Conservation (phyloP, 768 basidiomycete species). For the Auricularia sp. region DNA sequence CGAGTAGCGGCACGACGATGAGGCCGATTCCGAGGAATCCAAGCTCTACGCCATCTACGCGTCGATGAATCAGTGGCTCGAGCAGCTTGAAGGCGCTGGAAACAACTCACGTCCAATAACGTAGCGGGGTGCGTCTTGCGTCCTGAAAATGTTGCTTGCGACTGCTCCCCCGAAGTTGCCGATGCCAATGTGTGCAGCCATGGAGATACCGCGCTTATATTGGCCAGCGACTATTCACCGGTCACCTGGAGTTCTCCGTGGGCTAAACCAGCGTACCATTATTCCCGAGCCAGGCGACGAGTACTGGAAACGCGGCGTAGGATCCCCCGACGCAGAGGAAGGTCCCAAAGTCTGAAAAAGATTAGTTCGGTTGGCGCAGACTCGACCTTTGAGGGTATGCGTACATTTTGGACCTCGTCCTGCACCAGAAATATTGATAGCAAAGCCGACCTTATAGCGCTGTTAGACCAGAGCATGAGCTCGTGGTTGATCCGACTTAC, state of each 20-base stretch:
- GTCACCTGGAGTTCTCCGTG: too few relatives aligned
- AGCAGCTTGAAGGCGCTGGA: background rate
- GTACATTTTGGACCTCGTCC: background rate
- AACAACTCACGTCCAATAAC: slow-evolving; percentile 41
- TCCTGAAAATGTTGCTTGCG: slow-evolving; percentile 51
- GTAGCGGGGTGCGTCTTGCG: slow-evolving; percentile 49
- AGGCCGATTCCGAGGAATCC: slow-evolving; percentile 63
- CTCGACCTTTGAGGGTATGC: background rate
- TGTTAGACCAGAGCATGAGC: background rate
- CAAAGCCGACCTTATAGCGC: background rate
- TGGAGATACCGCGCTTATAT: slow-evolving; percentile 58
- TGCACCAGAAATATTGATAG: background rate
- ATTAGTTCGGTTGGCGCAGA: background rate
- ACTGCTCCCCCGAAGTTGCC: slow-evolving; percentile 59
- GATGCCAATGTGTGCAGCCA: slow-evolving; percentile 60
- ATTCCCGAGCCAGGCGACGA: slow-evolving; percentile 39
- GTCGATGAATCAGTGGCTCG: background rate
- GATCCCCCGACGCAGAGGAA: slow-evolving; percentile 59
- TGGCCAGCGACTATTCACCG: slow-evolving; percentile 36
- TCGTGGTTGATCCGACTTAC: background rate
- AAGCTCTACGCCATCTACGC: slow-evolving; percentile 47
- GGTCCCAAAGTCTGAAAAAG: slow-evolving; percentile 38
- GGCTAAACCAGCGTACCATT: too few relatives aligned
- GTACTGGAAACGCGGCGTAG: slow-evolving; percentile 49
- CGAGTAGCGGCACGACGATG: slow-evolving; percentile 37